A percentile compares a stretch with the other conserved stretches of the same genome.
Evolutionary conservation across 208 protist species (phyloP).

Genomic region (Acanthamoeba lenticulata): DNA sequence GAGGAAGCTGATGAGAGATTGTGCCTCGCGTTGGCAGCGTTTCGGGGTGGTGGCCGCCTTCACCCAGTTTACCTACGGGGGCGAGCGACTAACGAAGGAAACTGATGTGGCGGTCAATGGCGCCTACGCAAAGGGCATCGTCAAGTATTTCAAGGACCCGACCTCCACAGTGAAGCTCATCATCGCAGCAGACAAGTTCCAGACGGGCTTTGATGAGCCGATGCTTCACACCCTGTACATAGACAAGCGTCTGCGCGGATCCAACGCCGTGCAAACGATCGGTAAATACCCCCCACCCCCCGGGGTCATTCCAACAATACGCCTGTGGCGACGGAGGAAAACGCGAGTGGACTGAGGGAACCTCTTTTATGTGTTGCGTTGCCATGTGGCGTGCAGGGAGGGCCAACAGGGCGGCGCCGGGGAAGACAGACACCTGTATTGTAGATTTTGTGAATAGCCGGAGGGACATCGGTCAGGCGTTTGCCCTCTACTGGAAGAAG

Average conservation of each 20-base stretch:
- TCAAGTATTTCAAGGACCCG: conserved; percentile 34
- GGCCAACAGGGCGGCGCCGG: background rate
- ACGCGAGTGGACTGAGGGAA: too few relatives aligned
- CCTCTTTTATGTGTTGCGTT: too few relatives aligned
- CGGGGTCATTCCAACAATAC: too few relatives aligned
- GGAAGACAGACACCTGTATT: conserved; percentile 23
- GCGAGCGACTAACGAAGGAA: background rate
- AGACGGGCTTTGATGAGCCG: conserved; percentile 57
- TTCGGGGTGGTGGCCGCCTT: conserved; percentile 48
- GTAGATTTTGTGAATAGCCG: conserved; percentile 65
- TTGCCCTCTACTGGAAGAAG: conserved; percentile 38
- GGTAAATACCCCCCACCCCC: background rate
- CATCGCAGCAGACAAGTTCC: conserved; percentile 61
- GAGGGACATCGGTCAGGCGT: conserved; percentile 45
- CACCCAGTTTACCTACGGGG: conserved; percentile 2
- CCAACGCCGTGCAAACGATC: conserved; percentile 47
- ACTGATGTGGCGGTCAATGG: conserved; percentile 36
- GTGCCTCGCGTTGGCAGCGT: background rate
- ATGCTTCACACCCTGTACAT: conserved; percentile 48
- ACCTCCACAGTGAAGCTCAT: conserved; percentile 27
- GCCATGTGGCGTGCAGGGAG: background rate
- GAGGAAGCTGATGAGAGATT: background rate
- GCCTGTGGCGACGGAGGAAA: too few relatives aligned
- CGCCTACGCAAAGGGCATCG: conserved; percentile 8
- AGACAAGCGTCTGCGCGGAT: conserved; percentile 44